phyloP scores from a whole-genome alignment of 2,329 filamentous ascomycete genomes.

The Talaromyces sp. region DNA sequence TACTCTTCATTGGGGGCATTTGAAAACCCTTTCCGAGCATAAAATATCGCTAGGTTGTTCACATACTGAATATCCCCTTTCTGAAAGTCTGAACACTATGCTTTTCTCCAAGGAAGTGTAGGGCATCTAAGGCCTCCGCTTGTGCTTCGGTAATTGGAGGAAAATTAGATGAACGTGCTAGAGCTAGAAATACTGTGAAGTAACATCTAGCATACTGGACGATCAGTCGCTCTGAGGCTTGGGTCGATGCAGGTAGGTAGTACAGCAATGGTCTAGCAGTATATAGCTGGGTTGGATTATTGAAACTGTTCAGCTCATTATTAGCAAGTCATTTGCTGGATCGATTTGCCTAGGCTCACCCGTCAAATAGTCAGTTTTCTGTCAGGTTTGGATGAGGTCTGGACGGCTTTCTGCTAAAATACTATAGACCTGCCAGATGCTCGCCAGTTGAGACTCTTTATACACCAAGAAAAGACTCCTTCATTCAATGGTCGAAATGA shows the following conservation, averaged over 20 bases:
- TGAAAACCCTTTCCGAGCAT: constrained; percentile 50
- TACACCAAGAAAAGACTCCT: not conserved
- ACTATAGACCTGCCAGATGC: constrained; percentile 56
- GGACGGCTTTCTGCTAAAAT: constrained; percentile 53
- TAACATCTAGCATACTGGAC: constrained; percentile 61
- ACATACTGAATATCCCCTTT: constrained; percentile 53
- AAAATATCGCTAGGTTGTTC: constrained; percentile 55
- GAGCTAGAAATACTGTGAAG: constrained; percentile 53
- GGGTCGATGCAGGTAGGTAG: constrained; percentile 51
- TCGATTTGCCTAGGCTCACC: constrained; percentile 31
- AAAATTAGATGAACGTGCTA: constrained; percentile 44
- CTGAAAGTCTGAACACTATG: constrained; percentile 46
- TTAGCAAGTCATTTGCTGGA: not conserved
- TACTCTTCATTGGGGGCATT: constrained; percentile 42
- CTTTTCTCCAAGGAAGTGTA: constrained; percentile 52
- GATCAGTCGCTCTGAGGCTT: constrained; percentile 53
- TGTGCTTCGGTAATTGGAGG: constrained; percentile 54
- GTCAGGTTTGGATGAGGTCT: constrained; percentile 54
- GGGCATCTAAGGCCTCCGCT: constrained; percentile 53
- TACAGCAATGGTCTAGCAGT: constrained; percentile 47
- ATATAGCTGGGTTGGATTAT: constrained; percentile 49
- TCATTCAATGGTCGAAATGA: not conserved
- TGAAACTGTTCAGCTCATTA: constrained; percentile 46
- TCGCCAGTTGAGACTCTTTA: constrained; percentile 52
- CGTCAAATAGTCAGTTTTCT: constrained; percentile 50